A percentile compares a stretch with the other conserved stretches of the same genome.
Evolutionary conservation across 768 basidiomycete genomes (phyloP).

Genomic region (Rhodotorula sphaerocarpa): DNA sequence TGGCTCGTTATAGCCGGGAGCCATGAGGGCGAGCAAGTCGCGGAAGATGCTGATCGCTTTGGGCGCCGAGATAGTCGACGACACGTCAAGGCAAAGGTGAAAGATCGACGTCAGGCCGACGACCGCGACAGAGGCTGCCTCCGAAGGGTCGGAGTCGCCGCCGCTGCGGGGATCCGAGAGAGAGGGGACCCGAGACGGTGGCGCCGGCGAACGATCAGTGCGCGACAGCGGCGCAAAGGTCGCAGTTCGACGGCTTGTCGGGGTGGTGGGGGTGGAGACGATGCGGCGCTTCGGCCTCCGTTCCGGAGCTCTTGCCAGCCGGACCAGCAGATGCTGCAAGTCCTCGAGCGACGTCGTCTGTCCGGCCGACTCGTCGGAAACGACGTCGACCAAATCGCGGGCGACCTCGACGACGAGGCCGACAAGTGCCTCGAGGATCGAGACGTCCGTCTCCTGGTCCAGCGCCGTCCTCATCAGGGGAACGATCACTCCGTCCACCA

Average conservation of each 20-base stretch:
- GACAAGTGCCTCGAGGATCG: conserved; percentile 41
- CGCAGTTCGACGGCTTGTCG: not conserved
- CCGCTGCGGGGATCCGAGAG: not conserved
- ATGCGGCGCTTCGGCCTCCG: conserved; percentile 7
- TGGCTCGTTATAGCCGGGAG: conserved; percentile 11
- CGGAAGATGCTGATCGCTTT: conserved; percentile 45
- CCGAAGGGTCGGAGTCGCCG: conserved; percentile 7
- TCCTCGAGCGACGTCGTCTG: conserved; percentile 35
- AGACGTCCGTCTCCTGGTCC: conserved; percentile 40
- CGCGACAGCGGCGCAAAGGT: conserved; percentile 19
- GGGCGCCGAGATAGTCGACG: conserved; percentile 39
- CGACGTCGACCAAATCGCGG: conserved; percentile 27
- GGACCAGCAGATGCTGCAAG: conserved; percentile 25
- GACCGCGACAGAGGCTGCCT: conserved; percentile 22
- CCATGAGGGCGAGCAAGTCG: conserved; percentile 46
- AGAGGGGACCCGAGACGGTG: not conserved
- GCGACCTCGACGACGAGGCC: conserved; percentile 36
- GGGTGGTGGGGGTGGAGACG: conserved; percentile 11
- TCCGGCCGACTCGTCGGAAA: conserved; percentile 27
- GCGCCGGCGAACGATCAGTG: conserved; percentile 9
- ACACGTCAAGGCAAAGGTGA: conserved; percentile 43
- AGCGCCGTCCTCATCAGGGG: conserved; percentile 44
- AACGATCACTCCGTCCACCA: conserved; percentile 43
- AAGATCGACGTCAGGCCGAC: conserved; percentile 45
- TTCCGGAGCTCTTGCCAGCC: conserved; percentile 16